Evolutionary conservation across 2,329 filamentous ascomycete genomes (phyloP).

Genomic region (Cryphonectria japonica): DNA sequence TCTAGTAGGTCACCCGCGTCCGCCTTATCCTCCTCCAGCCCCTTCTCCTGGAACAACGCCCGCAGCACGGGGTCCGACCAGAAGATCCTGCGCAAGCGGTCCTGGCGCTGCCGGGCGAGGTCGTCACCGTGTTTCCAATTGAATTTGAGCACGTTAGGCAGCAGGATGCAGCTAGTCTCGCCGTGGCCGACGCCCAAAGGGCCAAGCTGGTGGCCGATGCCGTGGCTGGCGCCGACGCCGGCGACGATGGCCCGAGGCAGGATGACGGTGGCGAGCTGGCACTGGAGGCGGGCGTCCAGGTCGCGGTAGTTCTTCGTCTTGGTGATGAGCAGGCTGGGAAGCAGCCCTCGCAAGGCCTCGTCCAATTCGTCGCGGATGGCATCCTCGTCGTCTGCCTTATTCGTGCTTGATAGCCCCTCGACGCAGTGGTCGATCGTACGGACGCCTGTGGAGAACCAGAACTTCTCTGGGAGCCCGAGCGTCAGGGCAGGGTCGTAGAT

Average conservation of each 20-base stretch:
- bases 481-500: slow-evolving; percentile 55
- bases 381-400: slow-evolving; percentile 2
- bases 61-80: slow-evolving; percentile 43
- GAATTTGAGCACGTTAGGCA: slow-evolving; percentile 60
- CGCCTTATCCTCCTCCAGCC: slow-evolving; percentile 34
- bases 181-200: slow-evolving; percentile 63
- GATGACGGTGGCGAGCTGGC: not conserved
- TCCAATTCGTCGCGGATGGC: slow-evolving; percentile 3
- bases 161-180: slow-evolving; percentile 60
- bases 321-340: slow-evolving; percentile 7
- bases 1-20: slow-evolving; percentile 58
- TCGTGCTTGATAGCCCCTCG: slow-evolving; percentile 37
- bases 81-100: slow-evolving; percentile 44
- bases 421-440: slow-evolving; percentile 58
- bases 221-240: slow-evolving; percentile 49
- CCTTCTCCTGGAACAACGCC: slow-evolving; percentile 30
- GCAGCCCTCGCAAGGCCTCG: not conserved
- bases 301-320: slow-evolving; percentile 1
- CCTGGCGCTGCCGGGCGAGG: slow-evolving; percentile 42
- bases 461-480: slow-evolving; percentile 47
- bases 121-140: slow-evolving; percentile 50
- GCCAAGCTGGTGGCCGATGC: slow-evolving; percentile 57
- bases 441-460: slow-evolving; percentile 57
- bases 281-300: slow-evolving; percentile 6
- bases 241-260: not conserved